Conservation (phyloP, 2,329 filamentous ascomycete genomes). For the Metarhizium rileyi region DNA sequence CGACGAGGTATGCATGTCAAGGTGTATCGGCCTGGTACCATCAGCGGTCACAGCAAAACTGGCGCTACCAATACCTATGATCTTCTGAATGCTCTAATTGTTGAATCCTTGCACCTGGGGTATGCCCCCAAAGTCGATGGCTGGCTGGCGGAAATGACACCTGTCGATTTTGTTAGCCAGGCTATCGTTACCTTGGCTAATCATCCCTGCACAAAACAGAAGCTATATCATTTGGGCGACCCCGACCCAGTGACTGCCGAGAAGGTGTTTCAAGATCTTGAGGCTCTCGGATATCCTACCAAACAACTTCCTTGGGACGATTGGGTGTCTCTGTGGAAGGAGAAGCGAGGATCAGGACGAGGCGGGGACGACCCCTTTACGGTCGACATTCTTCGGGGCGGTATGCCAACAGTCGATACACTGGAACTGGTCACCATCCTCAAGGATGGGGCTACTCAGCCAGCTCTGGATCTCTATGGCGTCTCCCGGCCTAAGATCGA, state of each 20-base stretch:
- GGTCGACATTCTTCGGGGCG: conserved; percentile 67
- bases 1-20: conserved; percentile 59
- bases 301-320: conserved; percentile 57
- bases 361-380: conserved; percentile 65
- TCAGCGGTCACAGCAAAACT: conserved; percentile 65
- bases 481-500: conserved; percentile 62
- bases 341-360: conserved; percentile 55
- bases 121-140: conserved; percentile 59
- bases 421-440: conserved; percentile 63
- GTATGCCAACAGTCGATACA: conserved; percentile 69
- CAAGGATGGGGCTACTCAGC: conserved; percentile 57
- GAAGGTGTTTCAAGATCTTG: conserved; percentile 54
- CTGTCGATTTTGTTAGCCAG: conserved; percentile 70
- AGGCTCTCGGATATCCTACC: conserved; percentile 61
- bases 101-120: conserved; percentile 67
- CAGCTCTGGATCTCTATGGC: conserved; percentile 41
- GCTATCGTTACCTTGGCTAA: conserved; percentile 62
- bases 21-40: conserved; percentile 66
- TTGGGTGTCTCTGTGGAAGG: conserved; percentile 65
- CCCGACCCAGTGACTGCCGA: conserved; percentile 58
- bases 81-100: conserved; percentile 63
- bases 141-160: conserved; percentile 77
- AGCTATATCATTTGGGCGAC: conserved; percentile 66
- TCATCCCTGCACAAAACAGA: conserved; percentile 50
- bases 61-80: conserved; percentile 73